phyloP scores from a whole-genome alignment of 345 rosid species.

The Heritiera littoralis region DNA sequence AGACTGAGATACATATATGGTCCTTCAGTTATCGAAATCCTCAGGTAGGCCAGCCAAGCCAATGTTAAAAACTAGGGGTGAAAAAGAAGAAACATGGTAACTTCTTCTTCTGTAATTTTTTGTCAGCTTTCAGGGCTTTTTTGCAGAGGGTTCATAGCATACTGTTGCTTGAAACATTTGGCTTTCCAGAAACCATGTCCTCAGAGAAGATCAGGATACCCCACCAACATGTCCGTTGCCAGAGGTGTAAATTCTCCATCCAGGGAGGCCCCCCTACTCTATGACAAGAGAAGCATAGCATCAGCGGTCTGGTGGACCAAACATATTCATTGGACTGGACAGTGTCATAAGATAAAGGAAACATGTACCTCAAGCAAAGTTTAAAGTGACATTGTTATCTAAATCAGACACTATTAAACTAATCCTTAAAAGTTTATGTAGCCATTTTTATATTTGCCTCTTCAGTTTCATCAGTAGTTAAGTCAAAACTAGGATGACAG shows the following conservation, averaged over 20 bases:
- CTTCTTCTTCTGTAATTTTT: not conserved
- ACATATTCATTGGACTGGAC: slow-evolving; percentile 8
- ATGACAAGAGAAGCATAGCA: slow-evolving; percentile 2
- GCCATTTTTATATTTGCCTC: not conserved
- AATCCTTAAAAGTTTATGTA: not conserved
- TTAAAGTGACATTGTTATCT: not conserved
- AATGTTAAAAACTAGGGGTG: not conserved
- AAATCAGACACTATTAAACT: not conserved
- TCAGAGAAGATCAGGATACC: not conserved
- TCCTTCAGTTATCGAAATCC: not conserved
- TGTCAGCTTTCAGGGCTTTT: not conserved
- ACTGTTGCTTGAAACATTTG: not conserved
- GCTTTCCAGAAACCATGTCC: slow-evolving; percentile 10
- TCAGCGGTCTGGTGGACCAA: slow-evolving; percentile 19
- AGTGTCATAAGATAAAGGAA: not conserved
- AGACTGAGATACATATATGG: not conserved
- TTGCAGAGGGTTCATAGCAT: not conserved
- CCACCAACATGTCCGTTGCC: slow-evolving; percentile 11
- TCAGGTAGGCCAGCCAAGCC: not conserved
- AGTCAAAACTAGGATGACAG: not conserved
- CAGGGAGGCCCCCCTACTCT: not conserved
- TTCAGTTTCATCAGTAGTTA: not conserved
- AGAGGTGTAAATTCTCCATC: slow-evolving; percentile 7
- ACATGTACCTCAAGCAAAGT: not conserved
- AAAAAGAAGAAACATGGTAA: not conserved